Percentiles rank a stretch among this genome's conserved stretches.
phyloP scores from a whole-genome alignment of 352 stramenopile species.

The Peronospora farinosa region DNA sequence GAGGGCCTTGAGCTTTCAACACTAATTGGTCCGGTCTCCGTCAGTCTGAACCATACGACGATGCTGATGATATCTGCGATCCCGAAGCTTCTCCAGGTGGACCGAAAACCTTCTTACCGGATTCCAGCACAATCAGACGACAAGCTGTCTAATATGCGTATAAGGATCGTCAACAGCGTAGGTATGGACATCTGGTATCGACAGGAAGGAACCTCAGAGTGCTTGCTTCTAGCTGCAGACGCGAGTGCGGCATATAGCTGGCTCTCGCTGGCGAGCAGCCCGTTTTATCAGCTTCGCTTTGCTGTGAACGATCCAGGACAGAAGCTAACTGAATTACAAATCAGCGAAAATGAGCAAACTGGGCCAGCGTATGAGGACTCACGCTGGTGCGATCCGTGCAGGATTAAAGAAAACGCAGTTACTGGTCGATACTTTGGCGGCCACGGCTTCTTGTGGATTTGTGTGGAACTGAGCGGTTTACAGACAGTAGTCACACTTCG shows the following conservation, averaged over 20 bases:
- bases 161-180: conserved; percentile 44
- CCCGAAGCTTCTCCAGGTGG: conserved; percentile 32
- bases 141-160: conserved; percentile 51
- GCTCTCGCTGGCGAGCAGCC: conserved; percentile 41
- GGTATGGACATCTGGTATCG: conserved; percentile 51
- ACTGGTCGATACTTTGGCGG: conserved; percentile 47
- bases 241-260: conserved; percentile 56
- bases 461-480: conserved; percentile 48
- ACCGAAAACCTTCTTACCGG: conserved; percentile 1
- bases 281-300: conserved; percentile 56
- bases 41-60: conserved; percentile 68
- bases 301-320: conserved; percentile 28
- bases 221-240: conserved; percentile 31
- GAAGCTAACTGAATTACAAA: neutral
- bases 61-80: conserved; percentile 59
- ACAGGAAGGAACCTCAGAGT: conserved; percentile 58
- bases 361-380: conserved; percentile 15
- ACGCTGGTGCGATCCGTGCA: conserved; percentile 58
- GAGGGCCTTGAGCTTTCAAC: conserved; percentile 41
- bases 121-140: conserved; percentile 10
- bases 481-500: conserved; percentile 56
- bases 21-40: conserved; percentile 37
- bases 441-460: conserved; percentile 63
- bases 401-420: conserved; percentile 52
- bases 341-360: neutral